These are phyloP conservation scores for Darksidea phi DNA, from an alignment of 495 filamentous ascomycete genomes.

Conservation along the genomic window DNA sequence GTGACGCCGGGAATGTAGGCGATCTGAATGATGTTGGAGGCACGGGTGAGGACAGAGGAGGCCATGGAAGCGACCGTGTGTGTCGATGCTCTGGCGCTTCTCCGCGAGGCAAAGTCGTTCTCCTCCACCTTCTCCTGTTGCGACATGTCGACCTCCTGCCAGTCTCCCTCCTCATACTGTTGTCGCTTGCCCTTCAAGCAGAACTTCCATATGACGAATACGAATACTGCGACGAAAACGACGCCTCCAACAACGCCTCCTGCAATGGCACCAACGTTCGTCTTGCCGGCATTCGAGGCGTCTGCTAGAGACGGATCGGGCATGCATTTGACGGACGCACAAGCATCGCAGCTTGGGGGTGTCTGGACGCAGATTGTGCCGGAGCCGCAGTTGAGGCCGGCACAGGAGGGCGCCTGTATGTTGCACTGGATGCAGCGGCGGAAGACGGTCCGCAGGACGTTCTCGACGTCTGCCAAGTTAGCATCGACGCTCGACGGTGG, in stretches of 20 bases:
- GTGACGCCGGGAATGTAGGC: conserved; percentile 98
- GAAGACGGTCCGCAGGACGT: conserved; percentile 41
- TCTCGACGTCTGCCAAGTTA: conserved; percentile 35
- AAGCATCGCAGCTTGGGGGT: conserved; percentile 55
- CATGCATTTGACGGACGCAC: conserved; percentile 63
- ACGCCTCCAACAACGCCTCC: conserved; percentile 82
- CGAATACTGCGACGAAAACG: conserved; percentile 63
- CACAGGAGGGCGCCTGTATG: conserved; percentile 35
- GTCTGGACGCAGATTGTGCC: conserved; percentile 57
- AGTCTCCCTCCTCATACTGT: conserved; percentile 56
- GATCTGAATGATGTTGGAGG: conserved; percentile 98
- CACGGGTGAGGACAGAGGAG: conserved; percentile 90
- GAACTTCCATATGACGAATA: conserved; percentile 81
- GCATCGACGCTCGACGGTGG: background rate
- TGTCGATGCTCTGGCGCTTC: conserved; percentile 71
- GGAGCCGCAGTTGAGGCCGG: conserved; percentile 21
- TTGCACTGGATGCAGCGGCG: conserved; percentile 44
- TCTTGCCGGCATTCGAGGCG: conserved; percentile 43
- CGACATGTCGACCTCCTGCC: conserved; percentile 50
- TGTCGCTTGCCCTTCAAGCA: conserved; percentile 77
- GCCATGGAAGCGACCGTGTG: conserved; percentile 90
- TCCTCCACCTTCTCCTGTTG: conserved; percentile 53
- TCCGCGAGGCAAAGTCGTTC: conserved; percentile 57
- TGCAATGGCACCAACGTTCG: conserved; percentile 76
- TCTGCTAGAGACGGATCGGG: conserved; percentile 31